A percentile compares a stretch with the other conserved stretches of the same genome.
These are phyloP conservation scores for Blastobotrys americana DNA, from an alignment of 805 yeast species.

Conservation along the genomic window DNA sequence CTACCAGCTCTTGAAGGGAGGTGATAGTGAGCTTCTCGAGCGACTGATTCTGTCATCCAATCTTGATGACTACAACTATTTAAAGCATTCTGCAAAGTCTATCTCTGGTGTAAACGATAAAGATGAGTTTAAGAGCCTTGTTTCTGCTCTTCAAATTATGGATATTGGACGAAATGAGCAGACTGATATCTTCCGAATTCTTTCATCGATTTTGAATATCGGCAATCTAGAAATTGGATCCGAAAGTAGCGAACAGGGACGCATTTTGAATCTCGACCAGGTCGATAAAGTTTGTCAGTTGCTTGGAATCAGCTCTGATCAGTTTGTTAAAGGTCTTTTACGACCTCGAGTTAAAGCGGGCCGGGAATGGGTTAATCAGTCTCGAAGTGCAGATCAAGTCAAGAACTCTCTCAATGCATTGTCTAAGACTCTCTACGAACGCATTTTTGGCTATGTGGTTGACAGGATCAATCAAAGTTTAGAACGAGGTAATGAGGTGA, in stretches of 20 bases:
- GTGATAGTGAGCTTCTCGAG: conserved; percentile 35
- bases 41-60: conserved; percentile 37
- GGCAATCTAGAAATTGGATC: conserved; percentile 77
- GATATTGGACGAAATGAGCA: conserved; percentile 56
- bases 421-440: conserved; percentile 80
- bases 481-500: conserved; percentile 34
- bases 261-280: conserved; percentile 46
- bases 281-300: conserved; percentile 49
- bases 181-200: conserved; percentile 50
- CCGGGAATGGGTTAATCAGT: conserved; percentile 71
- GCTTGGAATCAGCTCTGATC: conserved; percentile 54
- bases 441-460: conserved; percentile 71
- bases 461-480: conserved; percentile 65
- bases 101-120: conserved; percentile 75
- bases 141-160: conserved; percentile 63
- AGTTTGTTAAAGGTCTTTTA: conserved; percentile 53
- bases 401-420: conserved; percentile 77
- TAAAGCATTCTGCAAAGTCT: conserved; percentile 45
- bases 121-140: conserved; percentile 54
- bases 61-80: conserved; percentile 48
- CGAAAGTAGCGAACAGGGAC: conserved; percentile 67
- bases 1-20: conserved; percentile 76
- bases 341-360: conserved; percentile 90
- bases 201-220: conserved; percentile 72
- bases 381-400: conserved; percentile 73